Evolutionary conservation across 177 flowering plant species (phyloP), one percentile per base, ranked within the genome.

Genomic region (Vitis hybrid): DNA sequence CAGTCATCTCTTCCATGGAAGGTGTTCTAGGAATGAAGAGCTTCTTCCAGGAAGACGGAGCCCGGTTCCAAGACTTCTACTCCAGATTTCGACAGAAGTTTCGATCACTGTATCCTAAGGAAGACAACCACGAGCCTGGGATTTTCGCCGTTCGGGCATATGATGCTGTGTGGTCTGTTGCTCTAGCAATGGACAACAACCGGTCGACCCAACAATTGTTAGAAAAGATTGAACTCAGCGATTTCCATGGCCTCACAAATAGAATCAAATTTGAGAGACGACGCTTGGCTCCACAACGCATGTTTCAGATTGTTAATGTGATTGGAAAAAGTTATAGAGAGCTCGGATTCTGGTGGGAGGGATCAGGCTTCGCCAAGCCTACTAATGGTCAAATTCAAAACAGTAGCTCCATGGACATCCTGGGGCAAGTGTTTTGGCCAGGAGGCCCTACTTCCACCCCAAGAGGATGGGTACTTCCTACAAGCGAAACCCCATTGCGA

Each of bases 401-500:
- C 50, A 67, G 40, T 57, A 45, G 56, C 2, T 75, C 81, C 1
- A 79, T 81, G 83, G 32, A 56, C 26, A 13, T 2, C 5, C 26
- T 85, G 62, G 80, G 75, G 52, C 75, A 51, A 9, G 79, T 82
- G 2, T 13, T 75, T 21, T 84, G 86, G 86, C 86, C 86, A 26
- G 86, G 86, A 5, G 79, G 69, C 17, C 71, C 79, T 30, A 32
- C 52, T 60, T 14, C 13, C 2, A 58, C 64, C 60, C 86, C 86
- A 26, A 72, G 66, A 76, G 86, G 83, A 56, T 82, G 86, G 83
- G 59, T 60, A n/a, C 11, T 51, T 10, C 72, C 80, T 2, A 66
- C 79, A 30, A 59, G 11, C 5, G 55, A 30, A 10, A 72, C 62
- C 1, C 81, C 72, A 10, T 21, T 82, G 56, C 75, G 45, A 60